phyloP scores from a whole-genome alignment of 1,284 basidiomycete genomes.

The Tremellales sp. region DNA sequence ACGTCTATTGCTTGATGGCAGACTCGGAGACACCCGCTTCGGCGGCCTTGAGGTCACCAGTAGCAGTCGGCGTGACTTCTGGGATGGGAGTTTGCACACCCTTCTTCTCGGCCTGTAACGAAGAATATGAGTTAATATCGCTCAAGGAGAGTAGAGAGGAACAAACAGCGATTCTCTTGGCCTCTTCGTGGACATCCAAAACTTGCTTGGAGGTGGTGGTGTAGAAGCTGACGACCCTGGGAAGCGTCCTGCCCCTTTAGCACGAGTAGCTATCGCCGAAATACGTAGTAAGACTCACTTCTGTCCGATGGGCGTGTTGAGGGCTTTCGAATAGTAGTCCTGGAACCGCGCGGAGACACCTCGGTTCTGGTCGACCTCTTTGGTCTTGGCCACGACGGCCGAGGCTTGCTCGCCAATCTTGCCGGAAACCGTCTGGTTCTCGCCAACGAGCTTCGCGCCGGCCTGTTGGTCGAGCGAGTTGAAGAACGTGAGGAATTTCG shows the following conservation, averaged over 20 bases:
- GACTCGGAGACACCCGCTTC: conserved; percentile 9
- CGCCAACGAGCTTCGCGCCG: conserved; percentile 56
- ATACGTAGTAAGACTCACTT: conserved; percentile 45
- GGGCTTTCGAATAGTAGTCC: conserved; percentile 73
- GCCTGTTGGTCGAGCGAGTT: conserved; percentile 63
- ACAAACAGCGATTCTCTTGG: conserved; percentile 51
- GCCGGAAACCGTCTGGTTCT: conserved; percentile 60
- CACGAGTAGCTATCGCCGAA: background rate
- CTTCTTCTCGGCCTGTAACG: conserved; percentile 42
- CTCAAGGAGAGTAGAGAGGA: background rate
- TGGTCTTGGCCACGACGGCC: conserved; percentile 62
- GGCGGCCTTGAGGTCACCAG: conserved; percentile 11
- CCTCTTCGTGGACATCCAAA: conserved; percentile 56
- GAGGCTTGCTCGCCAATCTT: conserved; percentile 58
- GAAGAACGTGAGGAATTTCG: conserved; percentile 74
- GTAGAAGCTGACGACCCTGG: conserved; percentile 53
- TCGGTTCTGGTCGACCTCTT: conserved; percentile 72
- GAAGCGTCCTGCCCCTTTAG: background rate
- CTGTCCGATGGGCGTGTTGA: conserved; percentile 70
- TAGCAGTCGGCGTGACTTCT: conserved; percentile 9
- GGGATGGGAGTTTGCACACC: conserved; percentile 13
- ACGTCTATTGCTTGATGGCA: no score
- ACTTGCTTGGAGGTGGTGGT: conserved; percentile 69
- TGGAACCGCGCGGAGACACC: conserved; percentile 65
- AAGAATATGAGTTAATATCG: conserved; percentile 5